Conservation (phyloP, 2,329 filamentous ascomycete species). For the Xylaria sp. region DNA sequence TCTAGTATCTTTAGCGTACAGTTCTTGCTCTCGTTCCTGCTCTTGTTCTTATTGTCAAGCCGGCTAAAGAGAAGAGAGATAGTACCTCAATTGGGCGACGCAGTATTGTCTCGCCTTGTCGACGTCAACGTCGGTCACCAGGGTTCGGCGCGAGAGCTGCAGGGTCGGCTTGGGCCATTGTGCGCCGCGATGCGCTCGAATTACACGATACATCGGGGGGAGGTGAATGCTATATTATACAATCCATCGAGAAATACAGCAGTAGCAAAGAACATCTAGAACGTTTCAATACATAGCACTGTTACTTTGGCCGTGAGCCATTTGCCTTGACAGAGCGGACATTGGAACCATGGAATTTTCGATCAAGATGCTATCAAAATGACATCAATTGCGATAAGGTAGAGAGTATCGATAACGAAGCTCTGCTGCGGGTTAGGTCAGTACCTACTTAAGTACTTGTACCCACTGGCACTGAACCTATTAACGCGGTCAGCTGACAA, state of each 20-base stretch:
- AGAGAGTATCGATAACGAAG: not conserved
- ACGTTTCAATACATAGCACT: not conserved
- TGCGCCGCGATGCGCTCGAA: slow-evolving; percentile 41
- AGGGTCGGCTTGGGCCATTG: slow-evolving; percentile 36
- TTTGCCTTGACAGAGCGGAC: no score
- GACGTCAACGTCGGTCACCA: slow-evolving; percentile 63
- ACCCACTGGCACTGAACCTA: not conserved
- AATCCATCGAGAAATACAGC: slow-evolving; percentile 26
- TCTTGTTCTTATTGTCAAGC: not conserved
- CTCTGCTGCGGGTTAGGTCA: not conserved
- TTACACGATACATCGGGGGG: slow-evolving; percentile 44
- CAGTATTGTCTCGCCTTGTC: slow-evolving; percentile 66
- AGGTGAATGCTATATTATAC: slow-evolving; percentile 33
- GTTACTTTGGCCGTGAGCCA: not conserved
- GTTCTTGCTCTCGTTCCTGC: not conserved
- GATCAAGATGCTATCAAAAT: not conserved
- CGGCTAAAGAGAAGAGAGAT: not conserved
- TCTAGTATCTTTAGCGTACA: slow-evolving; percentile 58
- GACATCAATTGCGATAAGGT: not conserved
- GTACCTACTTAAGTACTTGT: not conserved
- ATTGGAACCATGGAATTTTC: not conserved
- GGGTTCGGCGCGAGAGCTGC: slow-evolving; percentile 50
- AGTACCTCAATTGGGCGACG: slow-evolving; percentile 62
- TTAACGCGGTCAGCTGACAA: slow-evolving; percentile 55
- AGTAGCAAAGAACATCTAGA: not conserved